Evolutionary conservation across 768 basidiomycete genomes (phyloP), one percentile per base, ranked within the genome.

Genomic region (Mycena venus): DNA sequence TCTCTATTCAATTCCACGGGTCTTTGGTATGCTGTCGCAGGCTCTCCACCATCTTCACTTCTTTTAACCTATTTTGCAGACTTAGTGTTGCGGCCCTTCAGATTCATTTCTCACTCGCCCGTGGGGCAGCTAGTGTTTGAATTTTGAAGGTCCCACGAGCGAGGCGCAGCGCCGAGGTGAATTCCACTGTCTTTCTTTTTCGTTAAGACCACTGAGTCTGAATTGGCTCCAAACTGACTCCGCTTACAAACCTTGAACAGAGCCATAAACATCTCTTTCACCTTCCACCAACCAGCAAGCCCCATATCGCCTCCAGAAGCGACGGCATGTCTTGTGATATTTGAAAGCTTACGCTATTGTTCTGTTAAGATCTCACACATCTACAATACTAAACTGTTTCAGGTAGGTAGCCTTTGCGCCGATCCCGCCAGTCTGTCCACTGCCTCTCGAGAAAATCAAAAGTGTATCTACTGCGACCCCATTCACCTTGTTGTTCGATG

Each of bases 1-100:
- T 58, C 32, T 58, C 31, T 58, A 58, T 58, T 34, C 32, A 58
- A 58, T 58, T 58, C 14, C 31, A 34, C 56, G 19, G 56, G 56
- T 58, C 56, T 58, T 32, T 58, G 56, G 56, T 58, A 58, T 58
- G 32, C 56, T 34, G 31, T 58, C 56, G 56, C 56, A 58, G 56
- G 56, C 56, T 58, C 31, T 32, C 56, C 29, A 19, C 56, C 32
- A 58, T 34, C 19, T 58, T 19, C 31, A 58, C 32, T 58, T 17
- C 32, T 58, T 34, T 7, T 34, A 27, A 6, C 53, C 23, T 55
- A 55, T 55, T 55, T 55, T 55, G 10, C 17, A 17, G 53, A 55
- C 53, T 55, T 55, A 25, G 53, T 27, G 27, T 55, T 29, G 53
- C 27, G 53, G 31, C 53, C 53, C 53, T 31, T 14, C 53, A 27